phyloP scores from a whole-genome alignment of 768 basidiomycete species.

The Mycena pura region DNA sequence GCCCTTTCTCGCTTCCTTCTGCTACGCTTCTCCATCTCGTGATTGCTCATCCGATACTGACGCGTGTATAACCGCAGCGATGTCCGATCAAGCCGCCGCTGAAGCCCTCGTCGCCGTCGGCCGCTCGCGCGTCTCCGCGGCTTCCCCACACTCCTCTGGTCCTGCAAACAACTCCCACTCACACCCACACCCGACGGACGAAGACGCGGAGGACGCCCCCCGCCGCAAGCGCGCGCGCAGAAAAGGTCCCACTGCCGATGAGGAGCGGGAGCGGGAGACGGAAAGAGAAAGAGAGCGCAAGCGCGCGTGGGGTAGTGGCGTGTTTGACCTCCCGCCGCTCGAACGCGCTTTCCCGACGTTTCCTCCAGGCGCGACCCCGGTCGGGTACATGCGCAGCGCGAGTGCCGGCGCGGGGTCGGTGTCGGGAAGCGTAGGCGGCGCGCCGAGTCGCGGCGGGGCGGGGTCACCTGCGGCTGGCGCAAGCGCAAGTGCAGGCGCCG shows the following conservation, averaged over 20 bases:
- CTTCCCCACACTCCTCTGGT: constrained; percentile 29
- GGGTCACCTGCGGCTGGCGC: constrained; percentile 17
- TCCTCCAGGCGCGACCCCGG: background rate
- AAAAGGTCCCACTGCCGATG: constrained; percentile 37
- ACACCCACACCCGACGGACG: constrained; percentile 46
- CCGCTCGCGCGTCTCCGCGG: constrained; percentile 39
- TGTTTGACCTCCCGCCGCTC: constrained; percentile 37
- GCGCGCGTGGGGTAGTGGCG: constrained; percentile 42
- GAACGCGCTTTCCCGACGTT: constrained; percentile 19
- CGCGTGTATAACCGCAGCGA: constrained; percentile 42
- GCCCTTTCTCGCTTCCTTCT: no score
- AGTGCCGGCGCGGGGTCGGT: constrained; percentile 17
- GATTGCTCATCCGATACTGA: no score
- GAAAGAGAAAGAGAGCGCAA: constrained; percentile 32
- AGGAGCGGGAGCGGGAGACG: constrained; percentile 35
- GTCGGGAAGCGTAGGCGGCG: no score
- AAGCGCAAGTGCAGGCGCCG: background rate
- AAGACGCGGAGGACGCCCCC: constrained; percentile 53
- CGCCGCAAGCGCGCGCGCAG: constrained; percentile 65
- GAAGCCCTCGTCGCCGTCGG: constrained; percentile 89
- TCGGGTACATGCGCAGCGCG: constrained; percentile 40
- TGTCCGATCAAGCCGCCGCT: constrained; percentile 88
- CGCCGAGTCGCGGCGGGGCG: constrained; percentile 21
- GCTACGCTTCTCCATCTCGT: no score
- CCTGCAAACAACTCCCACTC: background rate